Evolutionary conservation across 2,329 filamentous ascomycete species (phyloP), one percentile per base, ranked within the genome.

Genomic region (Thielaviopsis populi): DNA sequence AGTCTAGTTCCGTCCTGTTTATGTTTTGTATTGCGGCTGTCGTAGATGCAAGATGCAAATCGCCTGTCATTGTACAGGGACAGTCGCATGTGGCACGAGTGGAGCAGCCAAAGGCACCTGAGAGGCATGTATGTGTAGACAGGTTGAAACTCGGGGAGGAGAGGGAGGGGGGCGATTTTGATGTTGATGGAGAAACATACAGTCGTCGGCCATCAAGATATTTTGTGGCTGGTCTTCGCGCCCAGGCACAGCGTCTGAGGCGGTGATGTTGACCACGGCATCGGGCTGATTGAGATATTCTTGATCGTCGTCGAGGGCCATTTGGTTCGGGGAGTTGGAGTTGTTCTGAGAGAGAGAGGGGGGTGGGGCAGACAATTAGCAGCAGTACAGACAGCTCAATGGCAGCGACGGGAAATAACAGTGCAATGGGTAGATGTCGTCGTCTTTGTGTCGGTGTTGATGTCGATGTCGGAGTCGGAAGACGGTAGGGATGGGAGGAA

Each of bases 221-320:
- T 66, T 63, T 19, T 62, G 58, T 42, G 64, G 62, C 24, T 61
- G 50, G 19, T 62, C 62, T 33, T 66, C 62, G 24, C 30, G 24
- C 17, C 60, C 65, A 27, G 33, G 50, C 50, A 56, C 58, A 40
- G 54, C 19, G n/a, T 61, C 65, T 48, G 61, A 53, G 17, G 42
- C 61, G 13, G 60, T 50, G 42, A 65, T 62, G 30, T 46, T 50
- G 42, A 65, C 64, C 13, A 63, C 59, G 37, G 61, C 42, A 8
- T 63, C 64, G 61, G 64, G 61, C 56, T 61, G 64, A 11, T 40
- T 42, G 56, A 61, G 42, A 37, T 58, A 50, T 37, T 50, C 48
- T 40, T 63, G 50, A 40, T 63, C 64, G n/a, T 63, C 64, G 61
- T 63, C 61, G 43, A 63, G 43, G 53, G 56, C 61, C 64, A 66